Evolutionary conservation across 495 filamentous ascomycete species (phyloP).

Genomic region (Tuber calosporum): DNA sequence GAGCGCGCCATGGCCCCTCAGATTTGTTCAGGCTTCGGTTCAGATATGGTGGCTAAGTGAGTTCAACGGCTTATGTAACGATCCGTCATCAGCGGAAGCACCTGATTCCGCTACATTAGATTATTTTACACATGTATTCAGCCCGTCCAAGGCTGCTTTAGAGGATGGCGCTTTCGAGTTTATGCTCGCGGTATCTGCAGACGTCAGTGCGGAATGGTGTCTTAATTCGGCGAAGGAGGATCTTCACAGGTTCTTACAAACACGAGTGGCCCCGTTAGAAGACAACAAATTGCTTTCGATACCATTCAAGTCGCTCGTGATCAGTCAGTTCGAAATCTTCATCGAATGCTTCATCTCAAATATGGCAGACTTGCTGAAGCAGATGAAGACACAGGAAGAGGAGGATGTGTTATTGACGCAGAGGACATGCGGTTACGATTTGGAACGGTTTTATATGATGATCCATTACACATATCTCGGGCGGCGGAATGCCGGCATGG

Average conservation of each 20-base stretch:
- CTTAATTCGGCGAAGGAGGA: conserved; percentile 48
- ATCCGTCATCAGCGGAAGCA: conserved; percentile 54
- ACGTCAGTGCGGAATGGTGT: conserved; percentile 53
- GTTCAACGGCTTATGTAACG: conserved; percentile 81
- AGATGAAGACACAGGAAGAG: conserved; percentile 80
- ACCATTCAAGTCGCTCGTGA: conserved; percentile 60
- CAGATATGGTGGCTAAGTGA: conserved; percentile 79
- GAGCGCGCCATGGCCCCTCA: conserved; percentile 58
- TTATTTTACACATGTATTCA: conserved; percentile 46
- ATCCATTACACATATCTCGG: conserved; percentile 86
- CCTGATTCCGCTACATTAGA: conserved; percentile 52
- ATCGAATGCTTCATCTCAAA: conserved; percentile 88
- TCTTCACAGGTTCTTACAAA: conserved; percentile 67
- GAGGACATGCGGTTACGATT: conserved; percentile 65
- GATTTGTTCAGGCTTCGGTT: conserved; percentile 67
- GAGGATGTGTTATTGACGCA: conserved; percentile 68
- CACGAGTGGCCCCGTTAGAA: conserved; percentile 60
- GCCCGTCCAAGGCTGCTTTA: conserved; percentile 51
- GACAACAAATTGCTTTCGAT: conserved; percentile 57
- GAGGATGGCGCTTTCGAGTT: conserved; percentile 90
- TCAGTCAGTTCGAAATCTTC: conserved; percentile 75
- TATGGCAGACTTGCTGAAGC: conserved; percentile 83
- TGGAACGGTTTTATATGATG: conserved; percentile 86
- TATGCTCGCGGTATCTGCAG: conserved; percentile 72
- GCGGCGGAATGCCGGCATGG: conserved; percentile 69